Percentiles rank a stretch among this genome's conserved stretches.
Conservation (phyloP, 1,139 yeast species). For the Pichia sp. region DNA sequence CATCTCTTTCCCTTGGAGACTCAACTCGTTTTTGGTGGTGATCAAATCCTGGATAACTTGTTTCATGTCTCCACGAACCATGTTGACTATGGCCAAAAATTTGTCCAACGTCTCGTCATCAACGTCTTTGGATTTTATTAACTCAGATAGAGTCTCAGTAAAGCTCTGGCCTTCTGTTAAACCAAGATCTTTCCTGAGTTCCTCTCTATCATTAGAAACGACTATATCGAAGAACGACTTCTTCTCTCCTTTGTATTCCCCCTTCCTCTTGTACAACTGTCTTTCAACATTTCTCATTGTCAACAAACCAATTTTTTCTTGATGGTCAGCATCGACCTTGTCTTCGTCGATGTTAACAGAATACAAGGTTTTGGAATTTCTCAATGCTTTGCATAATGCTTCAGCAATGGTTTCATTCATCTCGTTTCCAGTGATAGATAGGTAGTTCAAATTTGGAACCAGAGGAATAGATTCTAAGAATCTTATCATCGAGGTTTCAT, state of each 20-base stretch:
- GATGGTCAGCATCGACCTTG: slow-evolving; percentile 49
- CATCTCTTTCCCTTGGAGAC: slow-evolving; percentile 67
- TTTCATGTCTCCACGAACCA: slow-evolving; percentile 45
- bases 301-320: slow-evolving; percentile 58
- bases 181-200: slow-evolving; percentile 21
- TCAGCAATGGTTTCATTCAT: slow-evolving; percentile 55
- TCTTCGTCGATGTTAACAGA: slow-evolving; percentile 72
- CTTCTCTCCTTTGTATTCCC: slow-evolving; percentile 8
- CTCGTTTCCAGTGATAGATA: slow-evolving; percentile 58
- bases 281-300: slow-evolving; percentile 70
- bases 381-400: slow-evolving; percentile 66
- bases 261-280: slow-evolving; percentile 25
- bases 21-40: slow-evolving; percentile 49
- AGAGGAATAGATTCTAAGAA: slow-evolving; percentile 60
- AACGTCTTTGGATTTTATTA: slow-evolving; percentile 24
- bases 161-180: slow-evolving; percentile 28
- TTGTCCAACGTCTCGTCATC: slow-evolving; percentile 33
- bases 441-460: slow-evolving; percentile 51
- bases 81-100: slow-evolving; percentile 43
- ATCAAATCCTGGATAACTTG: slow-evolving; percentile 55
- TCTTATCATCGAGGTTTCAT: slow-evolving; percentile 43
- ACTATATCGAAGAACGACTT: slow-evolving; percentile 14
- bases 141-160: slow-evolving; percentile 34
- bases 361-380: slow-evolving; percentile 57
- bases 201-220: slow-evolving; percentile 8